Conservation (phyloP, 495 filamentous ascomycete species). For the Neurospora cerealis region DNA sequence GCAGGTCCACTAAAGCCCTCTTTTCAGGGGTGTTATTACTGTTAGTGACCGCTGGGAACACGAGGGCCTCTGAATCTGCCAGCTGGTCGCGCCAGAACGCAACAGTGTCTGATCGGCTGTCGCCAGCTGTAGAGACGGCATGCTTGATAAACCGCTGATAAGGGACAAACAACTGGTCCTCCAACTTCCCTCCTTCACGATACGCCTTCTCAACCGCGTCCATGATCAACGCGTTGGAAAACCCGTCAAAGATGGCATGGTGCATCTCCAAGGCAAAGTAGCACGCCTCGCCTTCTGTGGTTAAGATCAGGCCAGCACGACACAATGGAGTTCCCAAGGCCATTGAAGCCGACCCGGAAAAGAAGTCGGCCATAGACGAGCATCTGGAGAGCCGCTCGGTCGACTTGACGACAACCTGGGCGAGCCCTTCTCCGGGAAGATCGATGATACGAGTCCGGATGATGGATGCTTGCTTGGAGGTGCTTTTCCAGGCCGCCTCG, state of each 20-base stretch:
- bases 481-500: slow-evolving; percentile 38
- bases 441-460: slow-evolving; percentile 57
- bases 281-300: not conserved
- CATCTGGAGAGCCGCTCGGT: not conserved
- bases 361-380: not conserved
- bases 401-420: slow-evolving; percentile 6
- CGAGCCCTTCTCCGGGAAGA: not conserved
- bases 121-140: not conserved
- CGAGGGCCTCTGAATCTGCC: not conserved
- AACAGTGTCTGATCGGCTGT: not conserved
- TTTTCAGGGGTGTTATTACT: not conserved
- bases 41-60: not conserved
- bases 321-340: not conserved
- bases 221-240: not conserved
- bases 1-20: not conserved
- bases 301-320: not conserved
- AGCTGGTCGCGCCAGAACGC: not conserved
- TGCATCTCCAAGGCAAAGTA: slow-evolving; percentile 49
- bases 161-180: not conserved
- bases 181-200: not conserved
- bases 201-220: not conserved
- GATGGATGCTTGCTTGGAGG: slow-evolving; percentile 27
- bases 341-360: not conserved
- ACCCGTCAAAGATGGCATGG: slow-evolving; percentile 58
- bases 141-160: not conserved